Evolutionary conservation across 139 green algal genomes (phyloP), one percentile per base, ranked within the genome.

Genomic region (Chlorella sp.): DNA sequence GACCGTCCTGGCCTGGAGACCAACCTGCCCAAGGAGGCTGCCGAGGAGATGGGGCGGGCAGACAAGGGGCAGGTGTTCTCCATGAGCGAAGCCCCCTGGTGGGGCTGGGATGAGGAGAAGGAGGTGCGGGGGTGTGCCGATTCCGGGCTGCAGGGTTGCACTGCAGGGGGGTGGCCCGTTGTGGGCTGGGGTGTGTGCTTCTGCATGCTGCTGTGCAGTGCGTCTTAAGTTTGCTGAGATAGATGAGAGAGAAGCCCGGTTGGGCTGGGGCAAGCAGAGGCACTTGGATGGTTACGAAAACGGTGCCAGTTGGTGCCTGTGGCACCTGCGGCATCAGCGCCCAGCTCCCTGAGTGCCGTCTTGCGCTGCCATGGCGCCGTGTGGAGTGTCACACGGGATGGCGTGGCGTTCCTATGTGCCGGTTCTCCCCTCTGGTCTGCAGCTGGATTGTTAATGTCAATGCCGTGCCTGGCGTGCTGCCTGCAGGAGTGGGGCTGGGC

Each of bases 401-500:
- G 64, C 69, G 11, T 28, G 69, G 21, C 28, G 26, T 77, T 28
- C 22, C 69, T 37, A 3, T 36, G 2, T 77, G 64, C 7, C 24
- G 64, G 11, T 71, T 28, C n/a, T 42, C n/a, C 14, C n/a, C 14
- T 7, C 2, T 73, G 22, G 64, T 73, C 64, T 73, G 24, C 64
- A 3, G 11, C 64, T n/a, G 3, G 64, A 7, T 73, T 73, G 64
- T 30, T 14, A 14, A 26, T n/a, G 24, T 73, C 5, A 16, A 73
- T 73, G 15, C 64, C 64, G 7, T 73, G 2, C 24, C 11, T 16
- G 21, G 18, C 78, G 18, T 73, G 16, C 24, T n/a, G 11, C 64
- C 4, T 64, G 40, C 79, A 90, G 68, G 32, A 92, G 81, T 98
- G 96, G 96, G 95, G 94, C 81, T 98, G 96, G 96, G 77, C 93